These are phyloP conservation scores for Coniferiporia sulphurascens DNA, from an alignment of 1,284 basidiomycete species.

Conservation along the genomic window DNA sequence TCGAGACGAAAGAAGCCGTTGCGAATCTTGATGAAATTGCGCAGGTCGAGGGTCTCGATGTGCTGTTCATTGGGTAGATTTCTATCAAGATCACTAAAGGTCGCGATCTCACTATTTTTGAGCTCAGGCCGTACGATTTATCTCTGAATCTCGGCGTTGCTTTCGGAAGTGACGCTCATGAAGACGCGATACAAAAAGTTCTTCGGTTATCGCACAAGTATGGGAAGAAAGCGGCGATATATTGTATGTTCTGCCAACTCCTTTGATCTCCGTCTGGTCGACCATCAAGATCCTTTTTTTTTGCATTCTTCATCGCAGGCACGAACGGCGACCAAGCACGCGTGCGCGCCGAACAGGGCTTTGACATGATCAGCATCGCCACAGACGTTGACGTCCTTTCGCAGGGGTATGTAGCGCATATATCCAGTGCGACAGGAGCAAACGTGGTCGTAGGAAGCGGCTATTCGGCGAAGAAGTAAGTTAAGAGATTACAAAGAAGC, in stretches of 20 bases:
- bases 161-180: slow-evolving; percentile 27
- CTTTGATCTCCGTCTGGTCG: background rate
- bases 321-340: slow-evolving; percentile 29
- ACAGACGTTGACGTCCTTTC: slow-evolving; percentile 29
- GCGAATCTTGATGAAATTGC: slow-evolving; percentile 18
- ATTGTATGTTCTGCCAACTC: slow-evolving; percentile 22
- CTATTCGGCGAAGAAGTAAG: slow-evolving; percentile 12
- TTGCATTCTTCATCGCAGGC: slow-evolving; percentile 19
- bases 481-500: background rate
- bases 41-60: slow-evolving; percentile 24
- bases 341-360: slow-evolving; percentile 28
- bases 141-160: slow-evolving; percentile 28
- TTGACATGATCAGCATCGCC: slow-evolving; percentile 32
- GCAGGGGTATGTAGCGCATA: slow-evolving; percentile 23
- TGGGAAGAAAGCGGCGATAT: slow-evolving; percentile 26
- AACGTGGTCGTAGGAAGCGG: slow-evolving; percentile 5
- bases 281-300: background rate
- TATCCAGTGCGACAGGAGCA: slow-evolving; percentile 9
- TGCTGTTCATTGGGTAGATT: slow-evolving; percentile 20
- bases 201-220: slow-evolving; percentile 31
- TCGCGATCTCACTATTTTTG: background rate
- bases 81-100: background rate
- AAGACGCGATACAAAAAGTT: slow-evolving; percentile 27
- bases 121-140: slow-evolving; percentile 28
- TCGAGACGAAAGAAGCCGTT: slow-evolving; percentile 24